Base-by-base conservation (phyloP, 2,329 filamentous ascomycete genomes). In the Neonectria coccinea region DNA sequence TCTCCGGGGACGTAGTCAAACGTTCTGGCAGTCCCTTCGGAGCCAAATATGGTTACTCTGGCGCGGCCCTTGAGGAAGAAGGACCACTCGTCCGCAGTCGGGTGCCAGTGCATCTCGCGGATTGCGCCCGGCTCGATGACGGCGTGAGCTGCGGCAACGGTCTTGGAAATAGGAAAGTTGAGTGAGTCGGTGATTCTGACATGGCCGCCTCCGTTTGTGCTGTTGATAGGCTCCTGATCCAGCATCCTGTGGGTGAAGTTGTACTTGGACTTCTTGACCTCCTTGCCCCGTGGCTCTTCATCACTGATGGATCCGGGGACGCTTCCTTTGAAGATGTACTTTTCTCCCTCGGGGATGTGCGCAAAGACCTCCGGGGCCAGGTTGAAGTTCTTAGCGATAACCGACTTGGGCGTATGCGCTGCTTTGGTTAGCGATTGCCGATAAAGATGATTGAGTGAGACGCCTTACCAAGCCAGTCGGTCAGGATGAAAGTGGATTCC, bases 51-150 rank as follows among this genome's bases (percentile, higher is more conserved):
- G 14, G 91, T 94, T 14, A 93, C 86, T 33, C 92, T 86, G 0
- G 90, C 92, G 44, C 88, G 87, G 0, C 92, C 92, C 27, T 81
- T 80, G 75, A 94, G 87, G 81, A 94, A 93, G 78, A 92, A 94
- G 7, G 88, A 91, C 91, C 91, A 94, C 77, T 94, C 91, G 73
- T 94, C 92, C 12, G 91, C 91, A 48, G 88, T 89, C 0, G 91
- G 91, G 74, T 94, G 92, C 92, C 92, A 94, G 81, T 94, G 92
- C 84, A 94, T 93, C 79, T 93, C 91, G 10, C 91, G 86, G 75
- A 94, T 82, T 0, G 89, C 90, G 14, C 90, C 90, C 0, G 91
- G 91, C 67, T 91, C 82, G 65, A 94, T 91, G 41, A 86, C 86
- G 18, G 92, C 85, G 72, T 93, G 86, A 1, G 91, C 92, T 1